A percentile compares a stretch with the other conserved stretches of the same genome.
phyloP scores from a whole-genome alignment of 176 grass and related monocot species.

The Oryza meyeriana region DNA sequence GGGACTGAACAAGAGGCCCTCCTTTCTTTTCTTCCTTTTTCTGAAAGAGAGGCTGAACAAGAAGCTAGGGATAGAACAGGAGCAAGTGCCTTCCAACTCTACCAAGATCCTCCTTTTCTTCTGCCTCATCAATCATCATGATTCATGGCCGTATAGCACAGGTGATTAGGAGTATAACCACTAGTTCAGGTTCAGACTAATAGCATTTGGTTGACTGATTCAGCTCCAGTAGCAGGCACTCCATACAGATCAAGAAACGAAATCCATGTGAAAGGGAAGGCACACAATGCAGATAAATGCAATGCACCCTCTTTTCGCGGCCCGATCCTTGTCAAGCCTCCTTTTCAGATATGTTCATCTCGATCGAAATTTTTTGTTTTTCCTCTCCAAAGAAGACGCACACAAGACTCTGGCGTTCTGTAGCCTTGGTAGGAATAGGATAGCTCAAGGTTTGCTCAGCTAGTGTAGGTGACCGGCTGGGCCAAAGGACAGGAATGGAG shows the following conservation, averaged over 20 bases:
- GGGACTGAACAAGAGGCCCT: background rate
- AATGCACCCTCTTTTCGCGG: background rate
- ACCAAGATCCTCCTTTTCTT: background rate
- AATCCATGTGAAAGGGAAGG: constrained; percentile 23
- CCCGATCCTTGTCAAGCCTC: background rate
- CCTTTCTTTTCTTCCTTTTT: background rate
- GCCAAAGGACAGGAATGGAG: too few species aligned
- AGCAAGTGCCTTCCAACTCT: constrained; percentile 1
- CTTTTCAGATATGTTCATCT: constrained; percentile 15
- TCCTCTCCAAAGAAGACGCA: background rate
- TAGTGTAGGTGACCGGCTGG: background rate
- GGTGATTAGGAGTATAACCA: background rate
- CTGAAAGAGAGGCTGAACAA: background rate
- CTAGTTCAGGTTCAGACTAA: background rate
- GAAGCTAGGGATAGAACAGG: background rate
- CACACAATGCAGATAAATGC: background rate
- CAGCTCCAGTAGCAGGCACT: background rate
- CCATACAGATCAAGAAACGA: background rate
- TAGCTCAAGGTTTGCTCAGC: background rate
- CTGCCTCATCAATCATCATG: background rate
- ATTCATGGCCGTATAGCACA: background rate
- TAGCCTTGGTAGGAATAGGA: too few species aligned
- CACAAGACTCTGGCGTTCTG: too few species aligned
- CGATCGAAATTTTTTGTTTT: background rate
- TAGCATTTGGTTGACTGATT: background rate